A percentile compares a stretch with the other conserved stretches of the same genome.
These are phyloP conservation scores for Monilinia aucupariae DNA, from an alignment of 2,329 filamentous ascomycete genomes.

Conservation along the genomic window DNA sequence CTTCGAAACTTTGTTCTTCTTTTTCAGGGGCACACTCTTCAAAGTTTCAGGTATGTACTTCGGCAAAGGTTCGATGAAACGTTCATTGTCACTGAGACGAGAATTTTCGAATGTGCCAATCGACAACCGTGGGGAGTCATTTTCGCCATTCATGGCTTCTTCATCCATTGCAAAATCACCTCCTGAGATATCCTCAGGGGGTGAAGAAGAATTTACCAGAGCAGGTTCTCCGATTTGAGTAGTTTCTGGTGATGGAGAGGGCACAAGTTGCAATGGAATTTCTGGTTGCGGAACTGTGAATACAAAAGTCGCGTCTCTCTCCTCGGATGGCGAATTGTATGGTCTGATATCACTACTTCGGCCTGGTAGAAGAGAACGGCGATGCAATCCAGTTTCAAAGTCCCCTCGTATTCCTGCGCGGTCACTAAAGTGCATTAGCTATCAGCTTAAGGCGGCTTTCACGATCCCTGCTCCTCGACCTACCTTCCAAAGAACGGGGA, in stretches of 20 bases:
- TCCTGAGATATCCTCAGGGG: not conserved
- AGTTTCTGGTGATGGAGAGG: not conserved
- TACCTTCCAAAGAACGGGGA: conserved; percentile 22
- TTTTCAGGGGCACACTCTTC: conserved; percentile 27
- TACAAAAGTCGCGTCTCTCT: conserved; percentile 34
- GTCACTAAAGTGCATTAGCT: conserved; percentile 1
- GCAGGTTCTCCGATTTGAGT: not conserved
- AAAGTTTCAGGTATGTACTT: not conserved
- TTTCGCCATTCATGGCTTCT: not conserved
- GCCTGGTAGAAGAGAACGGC: conserved; percentile 23
- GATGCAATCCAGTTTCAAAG: conserved; percentile 1
- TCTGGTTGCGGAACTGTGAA: conserved; percentile 33
- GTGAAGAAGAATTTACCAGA: not conserved
- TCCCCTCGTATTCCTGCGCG: conserved; percentile 1
- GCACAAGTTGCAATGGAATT: conserved; percentile 16
- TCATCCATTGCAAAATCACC: not conserved
- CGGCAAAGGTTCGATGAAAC: not conserved
- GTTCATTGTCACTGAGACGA: not conserved
- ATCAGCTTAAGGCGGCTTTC: not conserved
- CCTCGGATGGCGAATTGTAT: conserved; percentile 27
- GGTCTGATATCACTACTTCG: conserved; percentile 33
- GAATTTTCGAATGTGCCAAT: not conserved
- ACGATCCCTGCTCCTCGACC: conserved; percentile 6
- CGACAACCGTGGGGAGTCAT: not conserved
- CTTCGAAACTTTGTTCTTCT: conserved; percentile 55